Conservation (phyloP, 2,329 filamentous ascomycete species). For the Seiridium cupressi region DNA sequence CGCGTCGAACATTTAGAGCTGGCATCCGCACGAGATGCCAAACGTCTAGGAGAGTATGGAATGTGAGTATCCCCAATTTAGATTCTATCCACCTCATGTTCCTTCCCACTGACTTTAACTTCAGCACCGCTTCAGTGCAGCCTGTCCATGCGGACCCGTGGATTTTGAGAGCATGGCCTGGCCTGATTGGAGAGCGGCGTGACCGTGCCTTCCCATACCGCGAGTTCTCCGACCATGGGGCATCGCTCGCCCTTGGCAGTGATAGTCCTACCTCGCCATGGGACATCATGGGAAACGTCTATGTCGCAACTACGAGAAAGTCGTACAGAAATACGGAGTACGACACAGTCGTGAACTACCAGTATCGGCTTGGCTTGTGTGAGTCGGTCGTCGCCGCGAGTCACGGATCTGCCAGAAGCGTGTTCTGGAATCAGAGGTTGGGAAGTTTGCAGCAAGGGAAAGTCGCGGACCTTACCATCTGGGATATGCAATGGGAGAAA, state of each 20-base stretch:
- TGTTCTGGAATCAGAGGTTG: conserved; percentile 53
- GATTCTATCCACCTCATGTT: too few species aligned
- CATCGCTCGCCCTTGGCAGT: conserved; percentile 54
- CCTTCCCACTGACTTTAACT: too few species aligned
- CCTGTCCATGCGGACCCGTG: conserved; percentile 57
- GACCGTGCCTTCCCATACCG: conserved; percentile 58
- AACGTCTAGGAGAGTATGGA: conserved; percentile 50
- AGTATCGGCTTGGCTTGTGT: conserved; percentile 51
- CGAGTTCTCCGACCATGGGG: conserved; percentile 54
- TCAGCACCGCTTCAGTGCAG: conserved; percentile 48
- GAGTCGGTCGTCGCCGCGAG: conserved; percentile 55
- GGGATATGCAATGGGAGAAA: conserved; percentile 49
- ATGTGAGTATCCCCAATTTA: conserved; percentile 29
- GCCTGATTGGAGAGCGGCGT: conserved; percentile 53
- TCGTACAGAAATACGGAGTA: conserved; percentile 25
- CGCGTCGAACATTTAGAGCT: conserved; percentile 64
- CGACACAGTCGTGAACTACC: conserved; percentile 44
- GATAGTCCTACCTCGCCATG: conserved; percentile 61
- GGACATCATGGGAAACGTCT: conserved; percentile 52
- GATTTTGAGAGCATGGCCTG: conserved; percentile 56
- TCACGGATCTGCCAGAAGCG: conserved; percentile 54
- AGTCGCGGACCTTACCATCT: conserved; percentile 56
- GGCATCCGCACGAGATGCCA: conserved; percentile 48
- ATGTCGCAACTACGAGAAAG: conserved; percentile 56
- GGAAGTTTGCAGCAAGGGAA: conserved; percentile 52